Conservation (phyloP, 352 stramenopile species). For the Pythium aquatile region DNA sequence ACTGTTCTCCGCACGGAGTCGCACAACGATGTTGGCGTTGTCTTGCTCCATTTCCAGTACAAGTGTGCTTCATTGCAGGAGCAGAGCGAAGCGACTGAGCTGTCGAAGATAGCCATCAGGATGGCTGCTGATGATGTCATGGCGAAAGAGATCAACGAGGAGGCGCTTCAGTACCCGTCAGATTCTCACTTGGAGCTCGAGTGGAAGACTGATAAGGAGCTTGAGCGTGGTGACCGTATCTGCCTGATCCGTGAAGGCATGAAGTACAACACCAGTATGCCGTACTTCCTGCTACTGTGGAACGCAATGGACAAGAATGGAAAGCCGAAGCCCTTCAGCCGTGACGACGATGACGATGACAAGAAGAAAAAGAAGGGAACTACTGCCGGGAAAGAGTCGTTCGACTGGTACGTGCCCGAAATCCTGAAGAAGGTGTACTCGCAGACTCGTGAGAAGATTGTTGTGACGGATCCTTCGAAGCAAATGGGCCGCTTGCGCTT, state of each 20-base stretch:
- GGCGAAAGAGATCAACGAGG: conserved; percentile 25
- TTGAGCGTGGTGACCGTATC: conserved; percentile 36
- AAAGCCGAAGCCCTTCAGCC: conserved; percentile 1
- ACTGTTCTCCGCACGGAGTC: conserved; percentile 35
- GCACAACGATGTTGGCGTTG: conserved; percentile 37
- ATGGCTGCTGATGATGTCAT: conserved; percentile 34
- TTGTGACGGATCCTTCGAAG: conserved; percentile 27
- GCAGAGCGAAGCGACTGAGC: conserved; percentile 18
- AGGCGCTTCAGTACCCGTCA: conserved; percentile 40
- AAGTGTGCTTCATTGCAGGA: conserved; percentile 41
- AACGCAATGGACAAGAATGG: conserved; percentile 15
- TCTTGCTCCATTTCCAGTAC: conserved; percentile 47
- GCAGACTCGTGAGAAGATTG: conserved; percentile 16
- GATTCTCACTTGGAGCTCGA: conserved; percentile 37
- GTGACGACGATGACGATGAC: conserved; percentile 6
- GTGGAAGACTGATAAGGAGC: conserved; percentile 30
- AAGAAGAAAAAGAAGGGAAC: conserved; percentile 1
- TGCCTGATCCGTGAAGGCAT: conserved; percentile 43
- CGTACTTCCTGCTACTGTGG: conserved; percentile 49
- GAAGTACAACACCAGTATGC: conserved; percentile 38
- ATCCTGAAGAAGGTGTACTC: conserved; percentile 33
- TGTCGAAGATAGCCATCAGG: conserved; percentile 29
- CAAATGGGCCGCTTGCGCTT: conserved; percentile 24
- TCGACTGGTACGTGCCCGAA: conserved; percentile 44
- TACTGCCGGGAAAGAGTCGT: conserved; percentile 6